phyloP scores from a whole-genome alignment of 495 filamentous ascomycete species.

The Penicillium tannophilum region DNA sequence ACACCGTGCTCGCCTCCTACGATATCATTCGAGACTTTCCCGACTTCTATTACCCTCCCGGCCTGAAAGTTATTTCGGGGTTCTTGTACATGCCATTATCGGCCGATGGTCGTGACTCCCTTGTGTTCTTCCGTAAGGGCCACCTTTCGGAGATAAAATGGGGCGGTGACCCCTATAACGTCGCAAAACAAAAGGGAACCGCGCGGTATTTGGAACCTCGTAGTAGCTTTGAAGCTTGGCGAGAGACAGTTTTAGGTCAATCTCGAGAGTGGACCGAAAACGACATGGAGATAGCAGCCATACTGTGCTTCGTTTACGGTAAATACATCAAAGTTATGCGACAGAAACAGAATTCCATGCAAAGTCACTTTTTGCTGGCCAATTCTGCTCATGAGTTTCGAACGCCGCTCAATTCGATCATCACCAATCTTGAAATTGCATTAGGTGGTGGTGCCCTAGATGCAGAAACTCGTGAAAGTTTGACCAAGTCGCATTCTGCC shows the following conservation, averaged over 20 bases:
- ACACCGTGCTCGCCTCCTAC: slow-evolving; percentile 76
- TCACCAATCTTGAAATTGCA: slow-evolving; percentile 94
- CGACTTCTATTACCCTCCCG: slow-evolving; percentile 77
- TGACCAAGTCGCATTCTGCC: slow-evolving; percentile 75
- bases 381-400: slow-evolving; percentile 95
- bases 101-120: slow-evolving; percentile 76
- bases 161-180: slow-evolving; percentile 93
- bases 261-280: slow-evolving; percentile 50
- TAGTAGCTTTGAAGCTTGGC: slow-evolving; percentile 39
- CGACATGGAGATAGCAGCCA: slow-evolving; percentile 81
- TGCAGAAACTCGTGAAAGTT: slow-evolving; percentile 81
- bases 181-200: slow-evolving; percentile 41
- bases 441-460: slow-evolving; percentile 86
- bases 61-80: slow-evolving; percentile 78
- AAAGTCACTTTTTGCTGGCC: slow-evolving; percentile 80
- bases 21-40: slow-evolving; percentile 80
- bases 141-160: slow-evolving; percentile 81
- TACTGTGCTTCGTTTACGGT: slow-evolving; percentile 87
- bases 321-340: slow-evolving; percentile 93
- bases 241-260: slow-evolving; percentile 38
- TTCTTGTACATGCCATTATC: slow-evolving; percentile 83
- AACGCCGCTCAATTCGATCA: slow-evolving; percentile 92
- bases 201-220: slow-evolving; percentile 37
- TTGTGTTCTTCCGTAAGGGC: slow-evolving; percentile 85
- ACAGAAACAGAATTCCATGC: slow-evolving; percentile 82